Evolutionary conservation across 164 flowering plant genomes (phyloP), one percentile per base, ranked within the genome.

Genomic region (Amborella trichopoda): DNA sequence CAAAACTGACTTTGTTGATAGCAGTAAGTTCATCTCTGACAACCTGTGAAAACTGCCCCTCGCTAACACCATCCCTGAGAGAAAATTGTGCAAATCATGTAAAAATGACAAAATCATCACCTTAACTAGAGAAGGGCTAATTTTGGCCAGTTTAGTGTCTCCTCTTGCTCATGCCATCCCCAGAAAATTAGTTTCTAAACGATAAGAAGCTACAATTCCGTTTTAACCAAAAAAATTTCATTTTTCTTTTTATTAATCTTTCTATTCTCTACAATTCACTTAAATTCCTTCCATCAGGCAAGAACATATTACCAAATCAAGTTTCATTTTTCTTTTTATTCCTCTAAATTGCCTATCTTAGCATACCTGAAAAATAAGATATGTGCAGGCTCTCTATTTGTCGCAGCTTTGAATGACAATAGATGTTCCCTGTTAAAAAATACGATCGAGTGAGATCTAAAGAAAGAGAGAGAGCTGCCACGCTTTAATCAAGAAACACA

Each of bases 41-140:
- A 41, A 85, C 94, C 74, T 89, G 90, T 59, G 73, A 70, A 66
- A 89, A 89, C 30, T 85, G 94, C 33, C 94, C 95, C 64, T 89
- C 97, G 49, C 97, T 89, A 28, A 89, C 97, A 49, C 97, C 97
- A 59, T 89, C 97, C 71, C 95, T 89, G n/a, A n/a, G n/a, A n/a
- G n/a, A n/a, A n/a, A n/a, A n/a, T n/a, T n/a, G n/a, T n/a, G n/a
- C n/a, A n/a, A n/a, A n/a, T n/a, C n/a, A n/a, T n/a, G n/a, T n/a
- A n/a, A n/a, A n/a, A n/a, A n/a, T n/a, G n/a, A n/a, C n/a, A n/a
- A n/a, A n/a, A n/a, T n/a, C n/a, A n/a, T n/a, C n/a, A n/a, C n/a
- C n/a, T n/a, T n/a, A n/a, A n/a, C n/a, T n/a, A n/a, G n/a, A n/a
- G n/a, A n/a, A n/a, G n/a, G n/a, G n/a, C n/a, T n/a, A n/a, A n/a